These are phyloP conservation scores for Sarocladium strictum DNA, from an alignment of 2,329 filamentous ascomycete genomes.

Conservation along the genomic window DNA sequence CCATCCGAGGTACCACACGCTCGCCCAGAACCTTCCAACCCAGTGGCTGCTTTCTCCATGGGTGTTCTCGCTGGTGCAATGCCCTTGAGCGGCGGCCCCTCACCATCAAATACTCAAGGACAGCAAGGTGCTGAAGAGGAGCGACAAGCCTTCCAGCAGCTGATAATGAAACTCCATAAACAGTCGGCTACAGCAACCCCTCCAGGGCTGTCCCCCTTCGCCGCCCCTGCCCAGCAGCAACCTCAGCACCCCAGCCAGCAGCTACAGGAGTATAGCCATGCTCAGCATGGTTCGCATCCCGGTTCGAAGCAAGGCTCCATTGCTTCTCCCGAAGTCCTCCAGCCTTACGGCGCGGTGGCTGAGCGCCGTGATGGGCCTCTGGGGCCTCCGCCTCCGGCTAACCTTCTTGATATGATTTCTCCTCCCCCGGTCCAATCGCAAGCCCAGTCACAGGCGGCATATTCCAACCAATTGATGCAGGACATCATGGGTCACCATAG, in stretches of 20 bases:
- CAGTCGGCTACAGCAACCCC: constrained; percentile 43
- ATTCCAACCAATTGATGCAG: constrained; percentile 55
- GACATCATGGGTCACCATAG: constrained; percentile 56
- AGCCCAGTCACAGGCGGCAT: constrained; percentile 42
- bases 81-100: not conserved
- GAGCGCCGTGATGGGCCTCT: constrained; percentile 39
- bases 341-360: constrained; percentile 32
- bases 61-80: not conserved
- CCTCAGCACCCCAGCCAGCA: constrained; percentile 13
- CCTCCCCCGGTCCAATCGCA: constrained; percentile 42
- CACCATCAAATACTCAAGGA: not conserved
- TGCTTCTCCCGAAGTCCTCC: constrained; percentile 42
- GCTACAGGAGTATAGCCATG: constrained; percentile 3
- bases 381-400: constrained; percentile 33
- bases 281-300: not conserved
- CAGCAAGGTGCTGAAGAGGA: constrained; percentile 52
- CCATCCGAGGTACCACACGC: not conserved
- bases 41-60: constrained; percentile 31
- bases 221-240: constrained; percentile 30
- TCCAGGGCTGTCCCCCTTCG: constrained; percentile 36
- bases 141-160: constrained; percentile 77
- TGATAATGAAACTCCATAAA: constrained; percentile 74
- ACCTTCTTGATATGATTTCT: constrained; percentile 47
- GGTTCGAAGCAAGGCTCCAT: constrained; percentile 30
- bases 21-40: constrained; percentile 35